These are phyloP conservation scores for Podospora pseudopauciseta DNA, from an alignment of 495 filamentous ascomycete species.

Conservation along the genomic window DNA sequence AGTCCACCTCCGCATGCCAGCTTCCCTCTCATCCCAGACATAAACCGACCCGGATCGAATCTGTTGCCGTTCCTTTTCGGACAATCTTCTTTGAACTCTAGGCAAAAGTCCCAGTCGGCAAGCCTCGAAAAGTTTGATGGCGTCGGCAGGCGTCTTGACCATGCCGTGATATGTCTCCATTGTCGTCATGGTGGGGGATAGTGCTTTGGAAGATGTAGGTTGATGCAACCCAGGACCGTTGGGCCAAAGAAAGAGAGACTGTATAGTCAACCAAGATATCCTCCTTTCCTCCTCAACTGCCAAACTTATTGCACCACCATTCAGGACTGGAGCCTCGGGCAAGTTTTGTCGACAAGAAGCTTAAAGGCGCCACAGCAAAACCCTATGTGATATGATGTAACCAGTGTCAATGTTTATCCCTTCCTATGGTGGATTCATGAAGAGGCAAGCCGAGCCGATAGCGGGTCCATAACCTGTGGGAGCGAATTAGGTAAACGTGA, in stretches of 20 bases:
- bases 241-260: neutral
- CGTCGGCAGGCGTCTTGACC: constrained; percentile 88
- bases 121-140: constrained; percentile 95
- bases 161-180: constrained; percentile 98
- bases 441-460: neutral
- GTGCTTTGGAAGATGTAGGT: neutral
- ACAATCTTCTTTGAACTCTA: constrained; percentile 86
- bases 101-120: constrained; percentile 87
- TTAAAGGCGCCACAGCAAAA: neutral
- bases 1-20: constrained; percentile 97
- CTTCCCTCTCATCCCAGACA: constrained; percentile 98
- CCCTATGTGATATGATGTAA: neutral
- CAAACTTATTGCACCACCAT: constrained; percentile 7
- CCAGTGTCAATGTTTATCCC: neutral
- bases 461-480: neutral
- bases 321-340: neutral
- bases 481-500: neutral
- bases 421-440: neutral
- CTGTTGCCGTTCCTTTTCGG: constrained; percentile 92
- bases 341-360: neutral
- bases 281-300: neutral
- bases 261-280: neutral
- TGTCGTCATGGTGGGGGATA: neutral
- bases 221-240: neutral
- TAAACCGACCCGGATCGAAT: constrained; percentile 96